Evolutionary conservation across 2,329 filamentous ascomycete species (phyloP), one percentile per base, ranked within the genome.

Genomic region (Coniochaeta sp.): DNA sequence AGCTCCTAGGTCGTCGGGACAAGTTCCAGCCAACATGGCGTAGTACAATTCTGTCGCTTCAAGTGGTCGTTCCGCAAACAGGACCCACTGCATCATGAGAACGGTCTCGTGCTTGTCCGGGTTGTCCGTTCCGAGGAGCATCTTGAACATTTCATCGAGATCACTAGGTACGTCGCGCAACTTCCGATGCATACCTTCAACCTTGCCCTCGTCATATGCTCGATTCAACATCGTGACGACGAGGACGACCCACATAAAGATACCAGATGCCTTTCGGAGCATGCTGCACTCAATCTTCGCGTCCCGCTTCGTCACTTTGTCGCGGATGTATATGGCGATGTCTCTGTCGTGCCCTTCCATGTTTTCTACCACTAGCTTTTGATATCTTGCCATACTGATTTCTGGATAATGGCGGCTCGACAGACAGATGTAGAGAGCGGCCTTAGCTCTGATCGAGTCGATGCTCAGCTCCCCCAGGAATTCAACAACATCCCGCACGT

Each of bases 81-180:
- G 69, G 0, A 86, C 71, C 79, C 79, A 85, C 16, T 79, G 74
- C 2, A 86, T 62, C 42, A 76, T 82, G 0, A 81, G 64, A 0
- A 74, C 50, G 0, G 84, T 61, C 0, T 74, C 69, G 0, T 77
- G 69, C 58, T 71, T 68, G 7, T 81, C 74, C 0, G 70, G 42
- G 0, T 59, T 30, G 58, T 86, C 81, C 17, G 80, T 72, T 0
- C 60, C 75, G 3, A 85, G 58, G 0, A 85, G 79, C 9, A 81
- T 69, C 4, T 69, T 72, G 61, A 87, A 86, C 0, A 87, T 64
- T 0, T 79, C 71, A 42, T 72, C 65, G 0, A 87, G 67, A 0
- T 71, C 69, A 4, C 10, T 60, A 0, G 78, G 78, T 0, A 79
- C 66, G 4, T 74, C 66, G 0, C 58, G 12, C 0, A 80, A 69